Percentiles rank a stretch among this genome's conserved stretches.
Conservation (phyloP, 2,329 filamentous ascomycete genomes). For the Diaporthe longicolla region DNA sequence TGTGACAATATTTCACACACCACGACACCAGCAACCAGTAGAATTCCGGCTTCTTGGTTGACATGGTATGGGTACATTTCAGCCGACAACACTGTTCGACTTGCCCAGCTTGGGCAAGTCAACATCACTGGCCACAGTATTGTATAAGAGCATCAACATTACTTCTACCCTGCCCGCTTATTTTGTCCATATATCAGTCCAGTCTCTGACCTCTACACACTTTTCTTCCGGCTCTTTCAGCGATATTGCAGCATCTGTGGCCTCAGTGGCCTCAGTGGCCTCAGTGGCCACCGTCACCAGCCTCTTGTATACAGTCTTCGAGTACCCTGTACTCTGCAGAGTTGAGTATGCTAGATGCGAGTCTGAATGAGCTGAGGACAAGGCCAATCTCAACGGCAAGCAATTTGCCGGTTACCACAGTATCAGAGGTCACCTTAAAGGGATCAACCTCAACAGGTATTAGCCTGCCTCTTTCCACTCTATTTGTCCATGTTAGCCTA, state of each 20-base stretch:
- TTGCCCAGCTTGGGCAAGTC: not conserved
- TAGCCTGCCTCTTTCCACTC: no score
- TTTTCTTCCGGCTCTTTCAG: not conserved
- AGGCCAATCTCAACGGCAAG: not conserved
- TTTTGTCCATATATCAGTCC: not conserved
- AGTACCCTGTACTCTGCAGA: not conserved
- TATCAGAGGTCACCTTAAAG: no score
- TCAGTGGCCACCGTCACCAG: conserved; percentile 5
- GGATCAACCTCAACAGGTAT: no score
- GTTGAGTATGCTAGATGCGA: not conserved
- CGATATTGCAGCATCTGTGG: not conserved
- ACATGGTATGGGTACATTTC: not conserved
- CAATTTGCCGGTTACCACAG: not conserved
- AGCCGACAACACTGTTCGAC: not conserved
- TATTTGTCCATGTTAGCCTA: no score
- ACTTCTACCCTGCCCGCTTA: not conserved
- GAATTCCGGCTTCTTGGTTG: not conserved
- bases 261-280: conserved; percentile 1
- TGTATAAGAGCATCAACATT: not conserved
- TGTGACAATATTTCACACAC: not conserved
- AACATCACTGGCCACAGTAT: not conserved
- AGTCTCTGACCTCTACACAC: not conserved
- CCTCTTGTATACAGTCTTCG: conserved; percentile 24
- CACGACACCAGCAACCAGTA: not conserved
- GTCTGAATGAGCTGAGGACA: not conserved